Evolutionary conservation across 2,329 filamentous ascomycete species (phyloP).

Genomic region (Penicillium sp.): DNA sequence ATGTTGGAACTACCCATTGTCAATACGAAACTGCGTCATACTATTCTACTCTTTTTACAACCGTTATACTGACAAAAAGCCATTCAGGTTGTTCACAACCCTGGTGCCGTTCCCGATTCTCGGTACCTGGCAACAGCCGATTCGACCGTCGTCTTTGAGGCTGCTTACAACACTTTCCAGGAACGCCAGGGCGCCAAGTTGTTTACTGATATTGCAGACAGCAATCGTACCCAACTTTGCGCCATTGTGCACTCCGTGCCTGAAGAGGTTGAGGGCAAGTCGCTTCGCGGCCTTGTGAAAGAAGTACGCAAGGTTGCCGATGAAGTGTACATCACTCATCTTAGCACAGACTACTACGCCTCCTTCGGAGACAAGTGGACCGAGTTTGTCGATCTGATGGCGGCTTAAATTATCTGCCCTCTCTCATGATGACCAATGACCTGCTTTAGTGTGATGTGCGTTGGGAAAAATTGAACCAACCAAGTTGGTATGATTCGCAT

Average conservation of each 20-base stretch:
- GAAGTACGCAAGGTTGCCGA: slow-evolving; percentile 38
- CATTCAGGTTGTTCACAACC: slow-evolving; percentile 47
- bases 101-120: slow-evolving; percentile 45
- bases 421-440: neutral
- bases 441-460: neutral
- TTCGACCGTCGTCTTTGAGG: slow-evolving; percentile 51
- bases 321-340: slow-evolving; percentile 44
- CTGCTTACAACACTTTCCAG: slow-evolving; percentile 41
- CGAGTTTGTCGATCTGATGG: slow-evolving; percentile 41
- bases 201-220: slow-evolving; percentile 34
- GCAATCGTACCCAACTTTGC: slow-evolving; percentile 34
- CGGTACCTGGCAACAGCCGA: slow-evolving; percentile 45
- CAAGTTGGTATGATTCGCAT: neutral
- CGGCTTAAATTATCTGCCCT: slow-evolving; percentile 8
- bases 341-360: slow-evolving; percentile 42
- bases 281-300: slow-evolving; percentile 36
- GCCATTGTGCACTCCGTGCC: slow-evolving; percentile 44
- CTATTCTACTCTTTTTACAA: slow-evolving; percentile 3
- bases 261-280: slow-evolving; percentile 28
- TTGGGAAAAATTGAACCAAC: slow-evolving; percentile 1
- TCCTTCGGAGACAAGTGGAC: slow-evolving; percentile 41
- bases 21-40: neutral
- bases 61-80: slow-evolving; percentile 13
- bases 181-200: slow-evolving; percentile 33
- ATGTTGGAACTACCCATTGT: neutral